Evolutionary conservation across 805 yeast genomes (phyloP).

Genomic region (Wickerhamomyces hampshirensis): DNA sequence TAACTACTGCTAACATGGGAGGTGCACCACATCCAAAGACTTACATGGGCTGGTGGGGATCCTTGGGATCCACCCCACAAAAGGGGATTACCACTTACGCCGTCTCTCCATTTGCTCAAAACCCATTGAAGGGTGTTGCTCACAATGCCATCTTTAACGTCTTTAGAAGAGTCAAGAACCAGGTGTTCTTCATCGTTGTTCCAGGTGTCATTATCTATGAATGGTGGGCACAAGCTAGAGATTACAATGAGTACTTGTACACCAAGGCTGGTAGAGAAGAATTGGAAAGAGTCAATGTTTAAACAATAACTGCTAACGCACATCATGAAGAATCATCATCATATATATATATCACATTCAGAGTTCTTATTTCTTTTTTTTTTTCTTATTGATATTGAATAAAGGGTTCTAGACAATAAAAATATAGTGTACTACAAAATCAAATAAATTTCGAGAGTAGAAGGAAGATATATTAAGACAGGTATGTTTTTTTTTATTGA

Average conservation of each 20-base stretch:
- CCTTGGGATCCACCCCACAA: conserved; percentile 81
- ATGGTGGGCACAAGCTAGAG: conserved; percentile 83
- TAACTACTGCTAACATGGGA: conserved; percentile 42
- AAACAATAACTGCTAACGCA: conserved; percentile 7
- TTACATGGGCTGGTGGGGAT: conserved; percentile 98
- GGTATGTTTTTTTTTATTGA: background rate
- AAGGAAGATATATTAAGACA: too few species aligned
- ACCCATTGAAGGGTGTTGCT: conserved; percentile 82
- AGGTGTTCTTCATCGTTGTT: conserved; percentile 67
- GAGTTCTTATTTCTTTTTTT: too few species aligned
- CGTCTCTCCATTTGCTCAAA: conserved; percentile 90
- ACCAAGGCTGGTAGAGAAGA: conserved; percentile 98
- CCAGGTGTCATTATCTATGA: conserved; percentile 83
- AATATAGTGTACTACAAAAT: too few species aligned
- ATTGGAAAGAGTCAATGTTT: conserved; percentile 57
- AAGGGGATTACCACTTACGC: conserved; percentile 84
- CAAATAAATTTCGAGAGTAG: too few species aligned
- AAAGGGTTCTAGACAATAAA: too few species aligned
- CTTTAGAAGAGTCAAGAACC: conserved; percentile 89
- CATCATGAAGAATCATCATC: conserved; percentile 1
- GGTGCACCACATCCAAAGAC: conserved; percentile 64
- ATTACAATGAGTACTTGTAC: conserved; percentile 89
- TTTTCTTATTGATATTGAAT: background rate
- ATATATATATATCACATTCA: too few species aligned
- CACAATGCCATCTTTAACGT: conserved; percentile 88